These are phyloP conservation scores for Clitocybe nebularis DNA, from an alignment of 1,284 basidiomycete species.

Conservation along the genomic window DNA sequence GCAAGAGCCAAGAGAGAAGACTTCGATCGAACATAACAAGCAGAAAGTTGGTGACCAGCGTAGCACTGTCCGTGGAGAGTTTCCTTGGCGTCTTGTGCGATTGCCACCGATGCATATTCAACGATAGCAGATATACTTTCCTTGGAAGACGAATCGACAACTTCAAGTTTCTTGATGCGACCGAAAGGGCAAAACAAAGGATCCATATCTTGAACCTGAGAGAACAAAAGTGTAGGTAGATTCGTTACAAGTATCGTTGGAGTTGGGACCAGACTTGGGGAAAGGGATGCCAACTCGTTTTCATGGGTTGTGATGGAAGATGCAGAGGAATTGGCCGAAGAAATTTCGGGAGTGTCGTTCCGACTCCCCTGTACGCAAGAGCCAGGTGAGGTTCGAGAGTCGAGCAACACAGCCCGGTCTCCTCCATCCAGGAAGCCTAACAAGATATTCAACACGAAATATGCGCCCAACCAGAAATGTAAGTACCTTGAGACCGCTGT, in stretches of 20 bases:
- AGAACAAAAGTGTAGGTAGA: conserved; percentile 63
- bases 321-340: conserved; percentile 24
- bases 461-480: not conserved
- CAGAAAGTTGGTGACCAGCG: conserved; percentile 44
- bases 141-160: conserved; percentile 28
- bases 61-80: conserved; percentile 59
- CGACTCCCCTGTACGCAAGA: conserved; percentile 23
- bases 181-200: conserved; percentile 75
- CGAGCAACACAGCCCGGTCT: conserved; percentile 60
- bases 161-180: conserved; percentile 53
- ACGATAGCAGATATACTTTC: conserved; percentile 53
- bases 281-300: conserved; percentile 28
- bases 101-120: conserved; percentile 50
- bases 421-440: conserved; percentile 79
- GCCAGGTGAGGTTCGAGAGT: conserved; percentile 39
- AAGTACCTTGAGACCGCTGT: conserved; percentile 69
- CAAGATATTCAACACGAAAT: conserved; percentile 7
- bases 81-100: conserved; percentile 61
- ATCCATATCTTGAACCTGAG: conserved; percentile 58
- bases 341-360: conserved; percentile 19
- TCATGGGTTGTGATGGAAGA: conserved; percentile 25
- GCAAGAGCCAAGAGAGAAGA: conserved; percentile 18
- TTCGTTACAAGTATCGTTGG: conserved; percentile 60
- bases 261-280: conserved; percentile 38
- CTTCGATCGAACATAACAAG: conserved; percentile 37